Evolutionary conservation across 2,329 filamentous ascomycete species (phyloP), one percentile per base, ranked within the genome.

Genomic region (Bipolaris victoriae): DNA sequence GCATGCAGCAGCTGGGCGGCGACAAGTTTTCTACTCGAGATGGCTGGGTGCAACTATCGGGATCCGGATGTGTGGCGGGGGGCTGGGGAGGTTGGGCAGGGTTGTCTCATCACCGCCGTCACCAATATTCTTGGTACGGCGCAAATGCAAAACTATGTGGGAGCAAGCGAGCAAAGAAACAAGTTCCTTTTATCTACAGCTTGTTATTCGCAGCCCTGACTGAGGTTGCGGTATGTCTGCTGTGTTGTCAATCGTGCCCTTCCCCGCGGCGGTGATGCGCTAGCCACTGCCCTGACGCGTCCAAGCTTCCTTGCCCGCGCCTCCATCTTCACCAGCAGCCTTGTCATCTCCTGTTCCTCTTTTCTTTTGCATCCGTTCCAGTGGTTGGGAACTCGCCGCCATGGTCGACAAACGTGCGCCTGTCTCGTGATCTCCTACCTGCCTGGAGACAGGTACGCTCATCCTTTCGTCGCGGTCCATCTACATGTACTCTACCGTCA

Each of bases 1-100:
- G 13, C 49, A 52, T 35, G 31, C 31, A 16, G 40, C 15, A 47
- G 59, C 35, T 57, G 67, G 65, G 52, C 55, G 54, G 59, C 57
- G 53, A 41, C 57, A 48, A 62, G 62, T 69, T 71, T 70, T 69
- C 61, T 67, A 64, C 61, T 59, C 58, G 62, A 55, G 63, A 68
- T 64, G 68, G 66, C 65, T 68, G 67, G 67, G 69, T 52, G 53
- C 44, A 58, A 48, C 50, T 37, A 43, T 40, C 51, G 65, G 67
- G 15, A 36, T 24, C 45, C 45, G 22, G 33, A 22, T 39, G 15
- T 15, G 35, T 39, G 46, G 15, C 33, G 46, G 46, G 46, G 61
- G 68, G 70, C 65, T 69, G 68, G 67, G 64, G 66, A 64, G 69
- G 68, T 60, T 70, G 67, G 65, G 59, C 66, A 61, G 62, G 59